Base-by-base conservation (phyloP, 1,139 yeast species). In the Protomyces macrosporus region DNA sequence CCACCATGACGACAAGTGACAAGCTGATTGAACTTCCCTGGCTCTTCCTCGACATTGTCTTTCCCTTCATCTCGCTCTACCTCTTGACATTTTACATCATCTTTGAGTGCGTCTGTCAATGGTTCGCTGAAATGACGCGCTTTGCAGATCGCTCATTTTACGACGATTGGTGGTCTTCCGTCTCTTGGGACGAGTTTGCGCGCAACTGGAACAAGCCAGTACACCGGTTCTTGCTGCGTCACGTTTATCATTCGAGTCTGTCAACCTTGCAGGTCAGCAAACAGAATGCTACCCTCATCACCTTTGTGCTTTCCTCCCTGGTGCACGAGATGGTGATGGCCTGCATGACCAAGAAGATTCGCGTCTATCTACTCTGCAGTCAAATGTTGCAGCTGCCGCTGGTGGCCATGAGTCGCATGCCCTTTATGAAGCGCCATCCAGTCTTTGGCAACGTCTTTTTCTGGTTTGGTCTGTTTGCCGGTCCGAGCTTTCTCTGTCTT, bases 131-230 rank as follows among this genome's bases (percentile, higher is more conserved):
- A 71, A 71, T 85, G 51, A 81, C 83, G 63, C 71, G 79, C 42
- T 86, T 82, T 71, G 88, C 85, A 1, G 90, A 86, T 71, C 79
- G 90, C 48, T 85, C 84, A 65, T 86, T 86, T 73, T 86, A 86
- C 70, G 86, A 85, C 23, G 86, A 87, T 53, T 93, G 98, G 98
- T 93, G 98, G 98, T 89, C 93, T 70, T 88, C 95, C 69, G 84
- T 88, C 36, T 87, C 90, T 58, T 93, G 97, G 97, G 90, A 88
- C 65, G 93, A 90, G 73, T 93, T 88, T 76, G 88, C 97, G 7
- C 82, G 97, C 69, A 85, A 88, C 69, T 95, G 99, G 98, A 93
- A 93, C 73, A 82, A 84, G 7, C 97, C 98, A 0, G 98, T 95
- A n/a, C 97, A 93, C 74, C 83, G 85, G 69, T 93, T 93, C 71